Conservation (phyloP, 225 moss, liverwort and hornwort genomes). For the Anthoceros angustus region DNA sequence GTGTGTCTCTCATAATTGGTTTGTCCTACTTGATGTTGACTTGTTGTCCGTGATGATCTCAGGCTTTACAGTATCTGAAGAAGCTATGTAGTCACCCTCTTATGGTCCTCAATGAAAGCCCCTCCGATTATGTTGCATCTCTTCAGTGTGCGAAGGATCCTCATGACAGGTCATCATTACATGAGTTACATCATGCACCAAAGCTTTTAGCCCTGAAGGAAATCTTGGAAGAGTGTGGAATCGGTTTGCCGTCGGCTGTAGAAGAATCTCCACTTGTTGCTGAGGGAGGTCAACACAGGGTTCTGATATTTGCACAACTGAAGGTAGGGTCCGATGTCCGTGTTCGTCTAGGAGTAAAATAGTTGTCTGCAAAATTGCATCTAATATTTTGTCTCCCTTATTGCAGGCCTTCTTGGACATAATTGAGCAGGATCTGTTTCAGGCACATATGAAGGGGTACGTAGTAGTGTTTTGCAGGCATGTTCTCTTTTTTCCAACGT, state of each 20-base stretch:
- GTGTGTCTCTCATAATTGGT: not conserved
- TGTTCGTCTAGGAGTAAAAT: not conserved
- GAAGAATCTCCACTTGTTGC: conserved; percentile 32
- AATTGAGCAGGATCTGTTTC: conserved; percentile 76
- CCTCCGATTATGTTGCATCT: conserved; percentile 29
- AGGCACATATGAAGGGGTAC: conserved; percentile 84
- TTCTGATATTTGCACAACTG: conserved; percentile 73
- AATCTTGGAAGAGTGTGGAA: conserved; percentile 87
- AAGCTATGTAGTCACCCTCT: conserved; percentile 89
- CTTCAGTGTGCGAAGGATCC: conserved; percentile 29
- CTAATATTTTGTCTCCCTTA: not conserved
- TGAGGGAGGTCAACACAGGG: conserved; percentile 80
- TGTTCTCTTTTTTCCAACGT: not conserved
- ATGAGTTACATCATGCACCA: conserved; percentile 80
- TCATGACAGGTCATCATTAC: conserved; percentile 48
- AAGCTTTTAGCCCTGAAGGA: conserved; percentile 77
- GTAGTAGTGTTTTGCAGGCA: not conserved
- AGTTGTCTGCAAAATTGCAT: not conserved
- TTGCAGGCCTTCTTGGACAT: conserved; percentile 81
- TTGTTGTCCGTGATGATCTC: conserved; percentile 9
- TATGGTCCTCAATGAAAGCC: conserved; percentile 43
- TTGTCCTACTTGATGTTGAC: conserved; percentile 2
- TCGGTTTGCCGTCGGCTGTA: conserved; percentile 44
- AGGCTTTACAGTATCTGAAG: conserved; percentile 87
- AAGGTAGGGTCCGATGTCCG: conserved; percentile 25